Conservation (phyloP, 2,329 filamentous ascomycete genomes). For the Remersonia thermophila region DNA sequence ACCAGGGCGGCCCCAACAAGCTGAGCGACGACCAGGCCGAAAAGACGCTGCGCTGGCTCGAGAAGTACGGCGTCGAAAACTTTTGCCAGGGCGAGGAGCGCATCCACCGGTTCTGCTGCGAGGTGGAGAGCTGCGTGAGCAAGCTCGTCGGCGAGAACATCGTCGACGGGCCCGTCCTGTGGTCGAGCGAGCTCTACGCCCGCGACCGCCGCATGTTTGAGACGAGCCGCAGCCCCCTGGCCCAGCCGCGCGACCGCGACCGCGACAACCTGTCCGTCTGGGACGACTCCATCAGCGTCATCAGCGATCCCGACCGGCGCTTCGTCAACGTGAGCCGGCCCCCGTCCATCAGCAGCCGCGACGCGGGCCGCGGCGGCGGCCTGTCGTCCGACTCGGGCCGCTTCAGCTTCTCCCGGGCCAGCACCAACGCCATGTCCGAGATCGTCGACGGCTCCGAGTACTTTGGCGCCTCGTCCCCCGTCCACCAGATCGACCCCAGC, state of each 20-base stretch:
- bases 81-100: conserved; percentile 91
- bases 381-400: conserved; percentile 56
- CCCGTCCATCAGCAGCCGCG: conserved; percentile 38
- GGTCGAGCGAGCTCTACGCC: conserved; percentile 81
- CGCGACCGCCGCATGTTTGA: conserved; percentile 58
- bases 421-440: conserved; percentile 47
- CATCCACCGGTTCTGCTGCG: conserved; percentile 85
- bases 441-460: conserved; percentile 59
- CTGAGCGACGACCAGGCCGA: conserved; percentile 91
- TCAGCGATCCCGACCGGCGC: conserved; percentile 43
- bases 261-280: conserved; percentile 31
- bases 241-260: conserved; percentile 32
- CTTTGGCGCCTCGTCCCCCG: conserved; percentile 55
- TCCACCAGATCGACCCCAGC: conserved; percentile 60
- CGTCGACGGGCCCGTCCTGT: conserved; percentile 73
- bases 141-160: conserved; percentile 78
- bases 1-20: conserved; percentile 86
- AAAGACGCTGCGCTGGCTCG: conserved; percentile 70
- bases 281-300: conserved; percentile 41
- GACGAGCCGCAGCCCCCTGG: conserved; percentile 22
- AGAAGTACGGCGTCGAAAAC: conserved; percentile 72
- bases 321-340: conserved; percentile 33
- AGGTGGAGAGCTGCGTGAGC: conserved; percentile 74
- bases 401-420: conserved; percentile 45
- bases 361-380: conserved; percentile 49